These are phyloP conservation scores for Pezicula radicicola DNA, from an alignment of 2,329 filamentous ascomycete genomes.

Conservation along the genomic window DNA sequence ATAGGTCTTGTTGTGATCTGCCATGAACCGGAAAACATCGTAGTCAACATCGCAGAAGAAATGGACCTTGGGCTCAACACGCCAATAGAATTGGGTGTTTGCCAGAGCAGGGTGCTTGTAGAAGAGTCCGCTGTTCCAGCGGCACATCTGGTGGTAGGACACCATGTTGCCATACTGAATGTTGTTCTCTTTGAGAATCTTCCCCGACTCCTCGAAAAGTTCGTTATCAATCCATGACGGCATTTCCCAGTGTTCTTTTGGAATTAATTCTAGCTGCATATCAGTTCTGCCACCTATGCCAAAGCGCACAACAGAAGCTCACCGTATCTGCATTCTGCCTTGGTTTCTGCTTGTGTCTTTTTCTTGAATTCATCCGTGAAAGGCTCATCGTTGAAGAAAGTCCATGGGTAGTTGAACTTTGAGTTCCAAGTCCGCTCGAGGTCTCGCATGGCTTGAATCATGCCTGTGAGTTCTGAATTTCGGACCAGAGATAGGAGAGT, in stretches of 20 bases:
- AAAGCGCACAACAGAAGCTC: constrained; percentile 24
- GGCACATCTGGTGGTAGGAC: constrained; percentile 98
- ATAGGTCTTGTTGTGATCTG: constrained; percentile 97
- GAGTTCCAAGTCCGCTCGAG: constrained; percentile 93
- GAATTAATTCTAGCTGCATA: constrained; percentile 67
- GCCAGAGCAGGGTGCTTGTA: constrained; percentile 90
- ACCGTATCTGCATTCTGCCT: constrained; percentile 86
- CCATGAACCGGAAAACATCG: constrained; percentile 97
- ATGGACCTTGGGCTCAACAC: constrained; percentile 96
- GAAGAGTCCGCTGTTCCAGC: constrained; percentile 98
- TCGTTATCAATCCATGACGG: constrained; percentile 91
- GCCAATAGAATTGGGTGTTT: constrained; percentile 91
- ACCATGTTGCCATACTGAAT: constrained; percentile 88
- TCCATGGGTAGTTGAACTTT: constrained; percentile 99
- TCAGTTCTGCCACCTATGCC: constrained; percentile 5
- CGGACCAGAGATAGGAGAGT: constrained; percentile 89
- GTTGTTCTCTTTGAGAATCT: constrained; percentile 76
- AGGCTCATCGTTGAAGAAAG: constrained; percentile 95
- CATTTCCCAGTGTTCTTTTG: constrained; percentile 91
- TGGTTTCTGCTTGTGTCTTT: constrained; percentile 76
- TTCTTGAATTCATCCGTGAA: constrained; percentile 93
- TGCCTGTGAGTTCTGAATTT: constrained; percentile 81
- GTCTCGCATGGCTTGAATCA: constrained; percentile 86
- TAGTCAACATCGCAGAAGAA: constrained; percentile 99
- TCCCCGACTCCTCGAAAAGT: constrained; percentile 79